Base-by-base conservation (phyloP, 805 yeast genomes). In the Yarrowia keelungensis region DNA sequence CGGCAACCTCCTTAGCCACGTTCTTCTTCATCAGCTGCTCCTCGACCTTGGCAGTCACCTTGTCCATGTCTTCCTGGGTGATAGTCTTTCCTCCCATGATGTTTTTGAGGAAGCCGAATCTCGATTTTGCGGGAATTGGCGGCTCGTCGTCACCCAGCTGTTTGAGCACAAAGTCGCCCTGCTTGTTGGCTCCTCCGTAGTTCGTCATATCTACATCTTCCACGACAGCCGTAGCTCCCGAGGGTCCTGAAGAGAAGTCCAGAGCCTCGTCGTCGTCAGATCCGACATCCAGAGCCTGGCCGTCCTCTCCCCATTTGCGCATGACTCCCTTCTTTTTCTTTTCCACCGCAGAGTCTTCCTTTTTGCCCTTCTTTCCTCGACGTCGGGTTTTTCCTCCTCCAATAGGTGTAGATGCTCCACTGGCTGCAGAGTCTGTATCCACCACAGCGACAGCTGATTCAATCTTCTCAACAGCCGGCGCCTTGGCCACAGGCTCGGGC, bases 1-100 rank as follows among this genome's bases (percentile, higher is more conserved):
- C 86, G 0, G 98, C 95, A 2, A 92, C 97, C 69, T 89, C 90
- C 11, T 97, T 95, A 3, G 98, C 95, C 41, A 94, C 95, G 74
- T 94, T 94, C 74, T 93, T 94, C 71, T 89, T 83, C 70, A 95
- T 85, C 68, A 94, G 81, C 73, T 91, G 96, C 69, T 90, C 89
- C 68, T 86, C 84, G 78, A 95, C 84, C 53, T 87, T 86, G 47
- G 82, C 82, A 26, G 90, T 79, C 1, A 91, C 87, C 51, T 87
- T 86, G 46, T 83, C 83, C 69, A 94, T 81, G 74, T 92, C 92
- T 14, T 83, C 83, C 41, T 84, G 83, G 1, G 86, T 82, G 49
- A 90, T 83, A 8, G 85, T 86, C 74, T 87, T 88, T 66, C 92
- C 91, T 68, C 95, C 94, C 61, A 89, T 81, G 64, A 85, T 76